These are phyloP conservation scores for Lodderomyces pseudojiufengensis DNA, from an alignment of 1,139 yeast species.

Conservation along the genomic window DNA sequence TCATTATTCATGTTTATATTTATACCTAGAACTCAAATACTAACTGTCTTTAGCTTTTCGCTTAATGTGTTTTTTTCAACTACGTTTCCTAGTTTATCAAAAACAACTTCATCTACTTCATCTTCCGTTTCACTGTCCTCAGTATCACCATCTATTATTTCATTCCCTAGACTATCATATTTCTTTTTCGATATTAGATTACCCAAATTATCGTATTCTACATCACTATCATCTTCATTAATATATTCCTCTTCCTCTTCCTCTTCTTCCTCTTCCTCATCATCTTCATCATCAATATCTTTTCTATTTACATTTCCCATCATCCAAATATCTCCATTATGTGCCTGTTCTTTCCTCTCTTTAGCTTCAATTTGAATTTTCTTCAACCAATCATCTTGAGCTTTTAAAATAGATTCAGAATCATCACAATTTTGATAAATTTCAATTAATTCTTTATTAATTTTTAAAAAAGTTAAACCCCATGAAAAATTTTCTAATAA, in stretches of 20 bases:
- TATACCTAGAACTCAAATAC: too few species aligned
- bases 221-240: slow-evolving; percentile 13
- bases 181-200: slow-evolving; percentile 13
- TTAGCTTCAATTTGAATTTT: slow-evolving; percentile 64
- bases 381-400: slow-evolving; percentile 74
- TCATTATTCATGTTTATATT: too few species aligned
- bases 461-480: slow-evolving; percentile 83
- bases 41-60: not conserved
- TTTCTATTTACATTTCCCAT: slow-evolving; percentile 70
- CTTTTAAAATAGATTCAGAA: slow-evolving; percentile 64
- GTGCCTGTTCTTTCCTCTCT: slow-evolving; percentile 53
- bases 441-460: slow-evolving; percentile 74
- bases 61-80: slow-evolving; percentile 3
- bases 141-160: slow-evolving; percentile 7
- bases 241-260: slow-evolving; percentile 14
- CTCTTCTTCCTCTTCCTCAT: slow-evolving; percentile 9
- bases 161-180: slow-evolving; percentile 9
- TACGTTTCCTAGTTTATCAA: slow-evolving; percentile 3
- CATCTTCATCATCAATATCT: slow-evolving; percentile 11
- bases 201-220: slow-evolving; percentile 16
- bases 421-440: slow-evolving; percentile 80
- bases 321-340: slow-evolving; percentile 68
- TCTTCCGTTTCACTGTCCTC: slow-evolving; percentile 4
- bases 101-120: slow-evolving; percentile 5
- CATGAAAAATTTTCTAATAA: slow-evolving; percentile 80